A percentile compares a stretch with the other conserved stretches of the same genome.
phyloP scores from a whole-genome alignment of 2,329 filamentous ascomycete genomes.

The Colletotrichum viniferum region DNA sequence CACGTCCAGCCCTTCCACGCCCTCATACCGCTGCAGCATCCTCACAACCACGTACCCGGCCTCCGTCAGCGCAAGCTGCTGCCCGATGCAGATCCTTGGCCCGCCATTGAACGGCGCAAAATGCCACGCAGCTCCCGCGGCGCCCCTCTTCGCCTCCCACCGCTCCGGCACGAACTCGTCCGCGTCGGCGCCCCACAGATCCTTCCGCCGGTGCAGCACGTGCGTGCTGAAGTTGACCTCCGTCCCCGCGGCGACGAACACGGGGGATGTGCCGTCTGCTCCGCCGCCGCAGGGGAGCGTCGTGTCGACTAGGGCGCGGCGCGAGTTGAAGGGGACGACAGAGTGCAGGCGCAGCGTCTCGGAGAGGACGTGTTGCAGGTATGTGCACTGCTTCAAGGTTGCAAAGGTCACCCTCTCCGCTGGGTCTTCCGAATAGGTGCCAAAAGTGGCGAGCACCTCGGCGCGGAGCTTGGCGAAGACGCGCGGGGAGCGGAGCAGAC shows the following conservation, averaged over 20 bases:
- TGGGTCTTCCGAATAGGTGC: background rate
- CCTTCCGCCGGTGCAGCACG: constrained; percentile 34
- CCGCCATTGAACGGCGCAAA: constrained; percentile 41
- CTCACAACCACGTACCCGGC: constrained; percentile 27
- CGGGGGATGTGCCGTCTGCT: constrained; percentile 30
- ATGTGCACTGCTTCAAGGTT: constrained; percentile 25
- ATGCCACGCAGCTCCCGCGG: constrained; percentile 30
- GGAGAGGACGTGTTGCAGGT: constrained; percentile 28
- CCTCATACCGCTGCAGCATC: constrained; percentile 27
- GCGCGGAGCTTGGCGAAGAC: constrained; percentile 19
- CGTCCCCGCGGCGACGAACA: constrained; percentile 31
- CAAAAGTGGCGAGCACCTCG: constrained; percentile 12
- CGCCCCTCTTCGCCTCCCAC: constrained; percentile 34
- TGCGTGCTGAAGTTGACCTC: constrained; percentile 33
- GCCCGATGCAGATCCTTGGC: constrained; percentile 38
- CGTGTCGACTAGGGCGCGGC: constrained; percentile 32
- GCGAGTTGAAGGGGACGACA: constrained; percentile 35
- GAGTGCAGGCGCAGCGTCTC: constrained; percentile 38
- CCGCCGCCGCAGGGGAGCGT: constrained; percentile 41
- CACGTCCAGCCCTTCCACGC: constrained; percentile 10
- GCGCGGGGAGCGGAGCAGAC: constrained; percentile 17
- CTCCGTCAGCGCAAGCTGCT: constrained; percentile 35
- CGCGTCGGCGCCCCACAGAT: constrained; percentile 39
- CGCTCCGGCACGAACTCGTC: constrained; percentile 40
- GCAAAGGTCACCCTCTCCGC: constrained; percentile 14